Percentiles rank a stretch among this genome's conserved stretches.
Conservation (phyloP, 257 asterid species). For the Orobanche coerulescens region DNA sequence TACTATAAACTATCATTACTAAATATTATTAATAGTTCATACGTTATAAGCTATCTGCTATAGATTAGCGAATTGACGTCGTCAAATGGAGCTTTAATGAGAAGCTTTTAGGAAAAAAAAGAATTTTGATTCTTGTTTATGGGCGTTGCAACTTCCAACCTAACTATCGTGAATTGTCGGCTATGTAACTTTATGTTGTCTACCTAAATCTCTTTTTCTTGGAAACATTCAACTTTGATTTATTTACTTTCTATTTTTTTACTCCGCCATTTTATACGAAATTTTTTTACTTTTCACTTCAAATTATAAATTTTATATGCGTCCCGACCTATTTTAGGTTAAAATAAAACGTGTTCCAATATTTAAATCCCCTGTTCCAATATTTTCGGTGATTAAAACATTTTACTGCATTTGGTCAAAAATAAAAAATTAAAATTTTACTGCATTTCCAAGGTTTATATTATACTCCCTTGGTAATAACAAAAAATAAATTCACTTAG, state of each 20-base stretch:
- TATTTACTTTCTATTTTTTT: not conserved
- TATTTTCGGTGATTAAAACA: conserved; percentile 32
- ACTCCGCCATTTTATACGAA: conserved; percentile 23
- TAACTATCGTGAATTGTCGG: conserved; percentile 52
- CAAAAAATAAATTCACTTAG: no score
- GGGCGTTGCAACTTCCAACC: conserved; percentile 68
- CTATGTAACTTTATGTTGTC: conserved; percentile 41
- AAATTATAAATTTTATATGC: no score
- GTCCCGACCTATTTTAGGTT: not conserved
- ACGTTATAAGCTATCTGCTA: no score
- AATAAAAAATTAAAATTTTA: not conserved
- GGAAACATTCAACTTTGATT: conserved; percentile 12
- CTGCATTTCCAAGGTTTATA: no score
- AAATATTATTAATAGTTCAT: no score
- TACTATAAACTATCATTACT: no score
- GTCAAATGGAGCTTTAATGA: no score
- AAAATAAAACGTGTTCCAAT: no score
- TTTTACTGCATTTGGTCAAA: conserved; percentile 23
- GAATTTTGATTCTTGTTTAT: conserved; percentile 24
- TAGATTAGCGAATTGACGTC: no score
- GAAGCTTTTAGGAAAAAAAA: conserved; percentile 17
- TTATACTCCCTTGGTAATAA: no score
- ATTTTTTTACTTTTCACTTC: no score
- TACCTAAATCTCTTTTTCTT: conserved; percentile 24
- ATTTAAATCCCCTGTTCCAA: no score